Evolutionary conservation across 2,329 filamentous ascomycete genomes (phyloP).

Genomic region (Penicillium brevicompactum): DNA sequence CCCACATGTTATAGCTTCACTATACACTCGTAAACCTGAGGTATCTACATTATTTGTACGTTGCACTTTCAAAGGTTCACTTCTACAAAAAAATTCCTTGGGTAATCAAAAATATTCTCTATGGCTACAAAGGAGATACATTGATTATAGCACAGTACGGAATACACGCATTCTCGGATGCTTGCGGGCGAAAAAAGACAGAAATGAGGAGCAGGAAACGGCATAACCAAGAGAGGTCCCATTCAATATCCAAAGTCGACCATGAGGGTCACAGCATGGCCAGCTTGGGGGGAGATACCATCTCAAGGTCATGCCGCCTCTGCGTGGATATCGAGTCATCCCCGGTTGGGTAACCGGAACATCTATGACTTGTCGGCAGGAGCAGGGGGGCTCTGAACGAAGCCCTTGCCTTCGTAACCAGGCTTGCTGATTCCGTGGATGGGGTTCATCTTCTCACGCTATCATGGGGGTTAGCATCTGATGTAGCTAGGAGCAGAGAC

Average conservation of each 20-base stretch:
- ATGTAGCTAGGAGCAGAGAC: slow-evolving; percentile 11
- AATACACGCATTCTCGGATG: slow-evolving; percentile 43
- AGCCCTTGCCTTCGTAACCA: slow-evolving; percentile 75
- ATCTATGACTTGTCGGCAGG: slow-evolving; percentile 43
- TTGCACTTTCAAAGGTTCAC: neutral
- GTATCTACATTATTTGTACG: too few relatives aligned
- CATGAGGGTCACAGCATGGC: neutral
- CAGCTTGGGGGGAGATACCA: slow-evolving; percentile 1
- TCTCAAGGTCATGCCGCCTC: neutral
- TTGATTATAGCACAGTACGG: slow-evolving; percentile 49
- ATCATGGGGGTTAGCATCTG: slow-evolving; percentile 29
- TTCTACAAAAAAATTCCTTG: neutral
- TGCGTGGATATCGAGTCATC: slow-evolving; percentile 27
- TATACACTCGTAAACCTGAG: neutral
- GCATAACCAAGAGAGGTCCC: slow-evolving; percentile 2
- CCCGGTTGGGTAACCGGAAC: slow-evolving; percentile 19
- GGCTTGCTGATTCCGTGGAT: slow-evolving; percentile 80
- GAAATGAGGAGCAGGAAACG: slow-evolving; percentile 25
- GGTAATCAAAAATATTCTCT: slow-evolving; percentile 21
- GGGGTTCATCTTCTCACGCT: slow-evolving; percentile 84
- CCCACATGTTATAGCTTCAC: neutral
- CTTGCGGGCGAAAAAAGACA: slow-evolving; percentile 33
- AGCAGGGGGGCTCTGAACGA: slow-evolving; percentile 65
- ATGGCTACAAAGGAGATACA: slow-evolving; percentile 47
- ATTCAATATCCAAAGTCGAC: neutral